Evolutionary conservation across 2,329 filamentous ascomycete genomes (phyloP).

Genomic region (Aureobasidium namibiae): DNA sequence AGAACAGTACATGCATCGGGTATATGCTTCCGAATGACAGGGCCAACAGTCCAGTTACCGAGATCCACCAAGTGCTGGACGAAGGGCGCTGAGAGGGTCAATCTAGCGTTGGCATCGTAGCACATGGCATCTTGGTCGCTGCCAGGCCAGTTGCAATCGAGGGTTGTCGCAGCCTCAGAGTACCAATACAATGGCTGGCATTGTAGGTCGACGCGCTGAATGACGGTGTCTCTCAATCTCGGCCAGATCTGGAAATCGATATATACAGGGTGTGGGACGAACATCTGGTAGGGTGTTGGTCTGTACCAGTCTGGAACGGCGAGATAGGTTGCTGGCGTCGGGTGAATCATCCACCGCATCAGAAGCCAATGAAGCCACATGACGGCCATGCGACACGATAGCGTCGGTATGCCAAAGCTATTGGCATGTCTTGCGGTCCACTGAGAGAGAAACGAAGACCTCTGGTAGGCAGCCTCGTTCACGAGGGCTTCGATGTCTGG

Average conservation of each 20-base stretch:
- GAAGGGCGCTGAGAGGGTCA: neutral
- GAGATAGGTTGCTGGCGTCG: slow-evolving; percentile 68
- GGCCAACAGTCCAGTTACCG: slow-evolving; percentile 6
- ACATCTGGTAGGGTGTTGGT: slow-evolving; percentile 56
- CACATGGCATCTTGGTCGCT: neutral
- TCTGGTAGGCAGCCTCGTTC: neutral
- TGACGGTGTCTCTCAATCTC: neutral
- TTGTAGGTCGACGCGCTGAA: slow-evolving; percentile 5
- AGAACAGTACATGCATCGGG: slow-evolving; percentile 7
- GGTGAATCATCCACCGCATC: slow-evolving; percentile 71
- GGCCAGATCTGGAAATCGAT: slow-evolving; percentile 11
- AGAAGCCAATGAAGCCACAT: slow-evolving; percentile 26
- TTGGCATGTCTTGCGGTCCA: slow-evolving; percentile 10
- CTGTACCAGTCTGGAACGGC: slow-evolving; percentile 63
- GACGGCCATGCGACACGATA: neutral
- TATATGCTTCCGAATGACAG: slow-evolving; percentile 1
- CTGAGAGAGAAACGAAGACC: neutral
- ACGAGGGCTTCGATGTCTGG: neutral
- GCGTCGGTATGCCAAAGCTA: neutral
- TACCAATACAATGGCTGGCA: slow-evolving; percentile 4
- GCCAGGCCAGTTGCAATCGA: slow-evolving; percentile 3
- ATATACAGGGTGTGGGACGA: slow-evolving; percentile 51
- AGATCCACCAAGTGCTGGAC: neutral
- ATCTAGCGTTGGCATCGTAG: neutral
- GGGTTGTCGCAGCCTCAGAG: neutral